These are phyloP conservation scores for peach (Prunus persica) DNA, from an alignment of 306 rosid genomes.

Conservation along the genomic window Prunus_persica_NCBIv2 NC_034009.1:44210001-44210500, in stretches of 20 bases:
- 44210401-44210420: slow-evolving; percentile 91
- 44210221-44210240: not conserved
- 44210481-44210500: not conserved
- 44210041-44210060: slow-evolving; percentile 67
- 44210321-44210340: slow-evolving; percentile 28
- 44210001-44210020: slow-evolving; percentile 60
- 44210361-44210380: slow-evolving; percentile 68
- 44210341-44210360: slow-evolving; percentile 34
- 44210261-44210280: slow-evolving; percentile 87
- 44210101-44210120: slow-evolving; percentile 47
- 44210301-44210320: slow-evolving; percentile 47
- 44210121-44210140: slow-evolving; percentile 62
- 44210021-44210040: slow-evolving; percentile 86
- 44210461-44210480: not conserved
- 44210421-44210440: slow-evolving; percentile 61
- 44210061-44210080: slow-evolving; percentile 65
- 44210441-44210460: not conserved
- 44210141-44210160: slow-evolving; percentile 65
- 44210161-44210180: not conserved
- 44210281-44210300: slow-evolving; percentile 89
- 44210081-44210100: slow-evolving; percentile 33
- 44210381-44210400: slow-evolving; percentile 81
- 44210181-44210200: not conserved
- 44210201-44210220: not conserved
- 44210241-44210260: slow-evolving; percentile 81